Percentiles rank a stretch among this genome's conserved stretches.
These are phyloP conservation scores for Boletales sp. DNA, from an alignment of 768 basidiomycete genomes.

Conservation along the genomic window DNA sequence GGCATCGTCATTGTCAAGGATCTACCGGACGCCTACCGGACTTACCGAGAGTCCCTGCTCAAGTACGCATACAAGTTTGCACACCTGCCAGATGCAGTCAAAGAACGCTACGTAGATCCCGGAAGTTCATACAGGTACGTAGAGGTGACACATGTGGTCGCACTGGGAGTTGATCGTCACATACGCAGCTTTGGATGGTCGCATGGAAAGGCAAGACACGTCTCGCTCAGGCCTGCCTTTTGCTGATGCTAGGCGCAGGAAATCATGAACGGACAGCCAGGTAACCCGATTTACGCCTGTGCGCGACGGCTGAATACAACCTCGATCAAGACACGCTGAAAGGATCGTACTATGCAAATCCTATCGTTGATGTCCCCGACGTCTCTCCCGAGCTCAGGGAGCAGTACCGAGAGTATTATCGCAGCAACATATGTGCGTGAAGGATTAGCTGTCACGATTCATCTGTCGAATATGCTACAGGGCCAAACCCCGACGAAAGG, in stretches of 20 bases:
- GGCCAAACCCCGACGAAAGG: conserved; percentile 58
- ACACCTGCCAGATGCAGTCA: conserved; percentile 54
- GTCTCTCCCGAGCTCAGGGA: conserved; percentile 53
- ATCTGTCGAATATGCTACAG: conserved; percentile 32
- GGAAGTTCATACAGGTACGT: conserved; percentile 71
- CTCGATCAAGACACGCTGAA: conserved; percentile 69
- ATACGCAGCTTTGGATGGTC: conserved; percentile 87
- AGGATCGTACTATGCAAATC: conserved; percentile 90
- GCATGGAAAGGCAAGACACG: conserved; percentile 73
- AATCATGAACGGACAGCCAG: conserved; percentile 93
- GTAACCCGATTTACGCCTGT: conserved; percentile 29
- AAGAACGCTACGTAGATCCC: conserved; percentile 76
- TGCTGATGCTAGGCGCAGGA: conserved; percentile 45
- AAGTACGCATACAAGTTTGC: conserved; percentile 76
- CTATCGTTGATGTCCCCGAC: conserved; percentile 61
- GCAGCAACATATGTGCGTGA: conserved; percentile 77
- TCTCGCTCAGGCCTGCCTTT: background rate
- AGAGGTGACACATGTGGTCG: background rate
- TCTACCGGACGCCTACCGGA: conserved; percentile 63
- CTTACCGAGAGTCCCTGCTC: conserved; percentile 68
- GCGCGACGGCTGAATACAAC: conserved; percentile 1
- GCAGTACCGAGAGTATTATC: conserved; percentile 81
- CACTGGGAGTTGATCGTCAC: background rate
- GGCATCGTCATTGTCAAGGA: conserved; percentile 83
- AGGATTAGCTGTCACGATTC: background rate